Evolutionary conservation across 2,329 filamentous ascomycete genomes (phyloP).

Genomic region (Arthrobotrys sphaeroides): DNA sequence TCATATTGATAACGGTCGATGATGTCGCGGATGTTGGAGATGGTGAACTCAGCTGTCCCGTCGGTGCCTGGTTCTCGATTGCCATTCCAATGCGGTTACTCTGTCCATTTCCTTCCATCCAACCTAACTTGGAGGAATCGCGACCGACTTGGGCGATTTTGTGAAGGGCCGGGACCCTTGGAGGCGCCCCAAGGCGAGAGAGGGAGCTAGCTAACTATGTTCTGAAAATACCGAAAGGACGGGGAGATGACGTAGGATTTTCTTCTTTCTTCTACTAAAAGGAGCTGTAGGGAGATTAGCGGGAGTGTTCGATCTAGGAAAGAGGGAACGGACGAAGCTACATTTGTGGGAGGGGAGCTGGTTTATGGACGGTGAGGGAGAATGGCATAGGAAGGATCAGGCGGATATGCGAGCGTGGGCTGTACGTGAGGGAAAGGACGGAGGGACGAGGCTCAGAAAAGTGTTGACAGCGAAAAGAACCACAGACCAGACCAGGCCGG

Average conservation of each 20-base stretch:
- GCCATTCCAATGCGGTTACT: slow-evolving; percentile 50
- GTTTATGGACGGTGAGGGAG: slow-evolving; percentile 14
- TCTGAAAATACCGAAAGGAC: neutral
- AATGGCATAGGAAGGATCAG: neutral
- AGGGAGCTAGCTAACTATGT: neutral
- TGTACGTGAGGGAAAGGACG: neutral
- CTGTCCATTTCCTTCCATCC: slow-evolving; percentile 54
- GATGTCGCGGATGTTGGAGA: slow-evolving; percentile 45
- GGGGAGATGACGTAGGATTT: slow-evolving; percentile 33
- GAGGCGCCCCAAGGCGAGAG: neutral
- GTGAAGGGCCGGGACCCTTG: neutral
- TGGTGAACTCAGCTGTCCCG: slow-evolving; percentile 47
- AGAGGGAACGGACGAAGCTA: neutral
- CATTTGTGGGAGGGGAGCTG: neutral
- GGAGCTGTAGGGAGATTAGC: neutral
- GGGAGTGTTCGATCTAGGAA: neutral
- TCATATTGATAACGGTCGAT: slow-evolving; percentile 44
- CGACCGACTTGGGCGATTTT: neutral
- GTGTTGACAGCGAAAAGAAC: slow-evolving; percentile 30
- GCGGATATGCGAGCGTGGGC: neutral
- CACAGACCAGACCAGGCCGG: neutral
- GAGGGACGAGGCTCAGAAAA: slow-evolving; percentile 26
- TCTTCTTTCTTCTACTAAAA: neutral
- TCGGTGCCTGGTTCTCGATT: slow-evolving; percentile 53
- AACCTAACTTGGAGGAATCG: slow-evolving; percentile 20